phyloP scores from a whole-genome alignment of 2,329 filamentous ascomycete genomes.

The Coniochaeta prunicola region DNA sequence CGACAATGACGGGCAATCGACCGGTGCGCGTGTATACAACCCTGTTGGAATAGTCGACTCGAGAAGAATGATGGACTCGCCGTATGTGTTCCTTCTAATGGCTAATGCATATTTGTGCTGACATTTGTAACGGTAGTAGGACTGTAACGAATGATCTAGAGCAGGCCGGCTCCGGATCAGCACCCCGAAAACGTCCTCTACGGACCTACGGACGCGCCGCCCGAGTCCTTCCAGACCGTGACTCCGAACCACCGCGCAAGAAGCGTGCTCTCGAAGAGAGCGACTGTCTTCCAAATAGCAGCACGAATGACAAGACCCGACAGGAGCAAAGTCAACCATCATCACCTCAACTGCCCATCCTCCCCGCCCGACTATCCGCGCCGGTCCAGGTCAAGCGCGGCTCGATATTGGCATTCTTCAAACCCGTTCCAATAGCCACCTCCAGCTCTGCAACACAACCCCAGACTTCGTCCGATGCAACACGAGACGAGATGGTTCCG shows the following conservation, averaged over 20 bases:
- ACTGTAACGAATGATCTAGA: not conserved
- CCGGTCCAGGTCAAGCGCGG: constrained; percentile 6
- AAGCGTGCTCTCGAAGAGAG: constrained; percentile 4
- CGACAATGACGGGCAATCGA: not conserved
- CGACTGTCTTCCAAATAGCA: not conserved
- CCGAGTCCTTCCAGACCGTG: constrained; percentile 10
- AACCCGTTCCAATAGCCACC: constrained; percentile 9
- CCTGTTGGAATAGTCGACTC: not conserved
- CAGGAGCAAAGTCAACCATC: not conserved
- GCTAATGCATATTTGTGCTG: not conserved
- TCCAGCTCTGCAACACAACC: not conserved
- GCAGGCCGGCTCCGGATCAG: constrained; percentile 2
- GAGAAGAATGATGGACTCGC: not conserved
- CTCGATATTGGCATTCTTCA: constrained; percentile 20
- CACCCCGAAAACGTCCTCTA: constrained; percentile 19
- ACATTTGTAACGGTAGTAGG: not conserved
- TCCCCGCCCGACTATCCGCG: constrained; percentile 1
- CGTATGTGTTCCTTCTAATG: not conserved
- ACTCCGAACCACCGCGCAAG: constrained; percentile 4
- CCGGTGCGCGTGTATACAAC: not conserved
- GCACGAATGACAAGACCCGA: not conserved
- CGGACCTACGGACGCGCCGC: constrained; percentile 29
- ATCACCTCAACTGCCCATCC: constrained; percentile 4
- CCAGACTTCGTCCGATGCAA: not conserved
- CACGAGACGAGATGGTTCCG: not conserved